Percentiles rank a stretch among this genome's conserved stretches.
Conservation (phyloP, 441 rosid genomes). For the Arabidopsis lyrata region DNA sequence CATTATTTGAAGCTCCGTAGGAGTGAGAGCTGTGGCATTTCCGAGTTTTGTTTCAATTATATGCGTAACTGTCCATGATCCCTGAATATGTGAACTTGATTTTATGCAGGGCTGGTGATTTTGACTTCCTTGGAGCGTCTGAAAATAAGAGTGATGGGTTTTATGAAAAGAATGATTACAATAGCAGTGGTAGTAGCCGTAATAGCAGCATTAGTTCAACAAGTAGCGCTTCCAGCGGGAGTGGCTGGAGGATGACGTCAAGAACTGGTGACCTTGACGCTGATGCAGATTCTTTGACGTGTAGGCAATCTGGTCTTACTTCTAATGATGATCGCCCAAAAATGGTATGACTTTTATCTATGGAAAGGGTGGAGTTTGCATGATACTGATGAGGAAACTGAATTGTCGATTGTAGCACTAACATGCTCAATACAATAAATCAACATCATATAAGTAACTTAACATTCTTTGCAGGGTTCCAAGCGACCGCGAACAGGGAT, state of each 20-base stretch:
- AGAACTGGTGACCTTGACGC: conserved; percentile 95
- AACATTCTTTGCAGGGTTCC: conserved; percentile 70
- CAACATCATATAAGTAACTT: conserved; percentile 34
- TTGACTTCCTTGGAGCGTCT: conserved; percentile 71
- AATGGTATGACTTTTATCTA: conserved; percentile 60
- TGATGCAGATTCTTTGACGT: conserved; percentile 97
- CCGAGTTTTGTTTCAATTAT: conserved; percentile 18
- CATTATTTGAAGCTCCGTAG: conserved; percentile 26
- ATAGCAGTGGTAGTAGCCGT: conserved; percentile 97
- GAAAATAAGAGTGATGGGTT: conserved; percentile 71
- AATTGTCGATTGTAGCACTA: conserved; percentile 16
- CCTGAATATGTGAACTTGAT: conserved; percentile 23
- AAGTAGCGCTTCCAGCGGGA: conserved; percentile 94
- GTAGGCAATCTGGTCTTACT: conserved; percentile 92
- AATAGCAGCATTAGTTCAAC: conserved; percentile 92
- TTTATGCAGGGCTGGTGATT: conserved; percentile 75
- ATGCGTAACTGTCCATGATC: conserved; percentile 19
- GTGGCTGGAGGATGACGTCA: conserved; percentile 76
- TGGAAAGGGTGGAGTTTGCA: conserved; percentile 29
- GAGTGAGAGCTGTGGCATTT: conserved; percentile 27
- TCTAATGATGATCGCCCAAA: conserved; percentile 79
- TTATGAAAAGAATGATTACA: conserved; percentile 62
- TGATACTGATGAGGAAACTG: conserved; percentile 22
- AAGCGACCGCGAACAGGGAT: conserved; percentile 85
- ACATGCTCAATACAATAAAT: conserved; percentile 19